A percentile compares a stretch with the other conserved stretches of the same genome.
Conservation (phyloP, 345 rosid species). For the Cardiospermum halicacabum region DNA sequence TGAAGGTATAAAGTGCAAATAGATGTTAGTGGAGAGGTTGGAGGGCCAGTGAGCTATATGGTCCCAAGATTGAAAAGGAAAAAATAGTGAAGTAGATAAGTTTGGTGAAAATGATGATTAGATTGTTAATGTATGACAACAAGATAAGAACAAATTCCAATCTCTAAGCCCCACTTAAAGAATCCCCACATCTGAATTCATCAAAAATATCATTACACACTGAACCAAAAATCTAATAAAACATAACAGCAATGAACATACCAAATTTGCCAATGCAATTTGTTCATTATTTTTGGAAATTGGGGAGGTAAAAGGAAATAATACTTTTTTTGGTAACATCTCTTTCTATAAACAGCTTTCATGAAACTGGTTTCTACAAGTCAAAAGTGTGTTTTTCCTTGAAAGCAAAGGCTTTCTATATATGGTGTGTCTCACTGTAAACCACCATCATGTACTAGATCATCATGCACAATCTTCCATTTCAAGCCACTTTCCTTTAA, state of each 20-base stretch:
- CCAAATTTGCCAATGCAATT: no score
- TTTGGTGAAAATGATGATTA: conserved; percentile 7
- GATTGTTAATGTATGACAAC: conserved; percentile 3
- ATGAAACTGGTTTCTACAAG: not conserved
- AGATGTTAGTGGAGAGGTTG: conserved; percentile 13
- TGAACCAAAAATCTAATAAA: no score
- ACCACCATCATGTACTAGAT: not conserved
- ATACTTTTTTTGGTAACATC: not conserved
- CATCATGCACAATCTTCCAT: not conserved
- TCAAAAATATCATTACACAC: no score
- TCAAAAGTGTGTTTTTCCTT: not conserved
- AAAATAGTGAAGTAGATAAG: not conserved
- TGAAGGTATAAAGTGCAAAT: no score
- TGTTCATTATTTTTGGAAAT: not conserved
- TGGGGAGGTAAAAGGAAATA: not conserved
- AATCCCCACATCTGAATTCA: no score
- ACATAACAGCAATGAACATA: no score
- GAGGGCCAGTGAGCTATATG: conserved; percentile 4
- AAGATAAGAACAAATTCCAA: conserved; percentile 32
- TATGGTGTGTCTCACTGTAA: not conserved
- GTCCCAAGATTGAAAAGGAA: not conserved
- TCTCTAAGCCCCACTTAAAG: not conserved
- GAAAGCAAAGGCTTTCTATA: not conserved
- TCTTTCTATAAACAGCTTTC: not conserved
- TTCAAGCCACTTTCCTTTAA: not conserved